Evolutionary conservation across 192 early-diverging fungal species (phyloP).

Genomic region (Coemansia furcata): DNA sequence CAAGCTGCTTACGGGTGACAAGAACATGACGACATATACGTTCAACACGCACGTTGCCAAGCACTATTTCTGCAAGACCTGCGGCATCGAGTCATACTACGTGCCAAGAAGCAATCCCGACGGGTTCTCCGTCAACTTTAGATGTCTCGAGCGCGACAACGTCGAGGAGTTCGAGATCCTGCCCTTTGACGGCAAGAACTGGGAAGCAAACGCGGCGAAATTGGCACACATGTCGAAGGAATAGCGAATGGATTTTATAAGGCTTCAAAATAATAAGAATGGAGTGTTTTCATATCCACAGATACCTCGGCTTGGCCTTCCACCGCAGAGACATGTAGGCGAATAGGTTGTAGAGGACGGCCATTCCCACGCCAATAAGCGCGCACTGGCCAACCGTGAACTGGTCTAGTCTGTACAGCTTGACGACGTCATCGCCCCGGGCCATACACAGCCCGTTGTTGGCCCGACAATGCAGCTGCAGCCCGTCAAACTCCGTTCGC

Average conservation of each 20-base stretch:
- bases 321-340: conserved; percentile 48
- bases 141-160: conserved; percentile 39
- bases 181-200: conserved; percentile 46
- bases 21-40: conserved; percentile 50
- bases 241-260: background rate
- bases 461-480: conserved; percentile 38
- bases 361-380: conserved; percentile 37
- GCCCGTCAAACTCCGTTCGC: conserved; percentile 45
- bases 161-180: conserved; percentile 18
- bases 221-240: conserved; percentile 37
- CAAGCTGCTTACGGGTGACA: conserved; percentile 25
- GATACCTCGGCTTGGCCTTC: conserved; percentile 47
- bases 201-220: conserved; percentile 36
- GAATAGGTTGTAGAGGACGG: conserved; percentile 31
- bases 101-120: conserved; percentile 56
- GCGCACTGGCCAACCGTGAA: conserved; percentile 49
- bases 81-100: conserved; percentile 52
- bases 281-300: conserved; percentile 31
- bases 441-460: conserved; percentile 52
- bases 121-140: conserved; percentile 46
- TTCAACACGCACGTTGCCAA: conserved; percentile 53
- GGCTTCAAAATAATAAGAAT: background rate
- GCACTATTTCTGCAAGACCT: conserved; percentile 54
- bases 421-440: conserved; percentile 45
- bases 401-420: conserved; percentile 42